phyloP scores from a whole-genome alignment of 176 grass and related monocot genomes.

The Poa pratensis region DNA sequence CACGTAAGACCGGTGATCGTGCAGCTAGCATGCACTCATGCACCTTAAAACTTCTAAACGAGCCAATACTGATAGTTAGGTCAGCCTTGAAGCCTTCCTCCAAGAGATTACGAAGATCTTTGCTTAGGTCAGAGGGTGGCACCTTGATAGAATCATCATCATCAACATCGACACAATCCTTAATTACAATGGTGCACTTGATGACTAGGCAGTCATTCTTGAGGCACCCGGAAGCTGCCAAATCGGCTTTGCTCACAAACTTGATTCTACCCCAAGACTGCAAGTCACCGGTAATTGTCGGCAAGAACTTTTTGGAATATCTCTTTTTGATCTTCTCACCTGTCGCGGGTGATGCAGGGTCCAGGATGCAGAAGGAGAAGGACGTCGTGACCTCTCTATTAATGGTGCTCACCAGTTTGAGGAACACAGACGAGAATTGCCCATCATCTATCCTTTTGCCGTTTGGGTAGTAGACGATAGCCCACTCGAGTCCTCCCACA shows the following conservation, averaged over 20 bases:
- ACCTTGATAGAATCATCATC: too few species aligned
- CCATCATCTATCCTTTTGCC: not conserved
- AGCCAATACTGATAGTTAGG: too few species aligned
- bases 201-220: not conserved
- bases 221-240: not conserved
- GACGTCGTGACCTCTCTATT: not conserved
- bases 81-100: too few species aligned
- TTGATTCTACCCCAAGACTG: not conserved
- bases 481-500: not conserved
- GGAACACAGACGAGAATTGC: not conserved
- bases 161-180: too few species aligned
- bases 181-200: too few species aligned
- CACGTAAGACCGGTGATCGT: not conserved
- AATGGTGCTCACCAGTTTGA: not conserved
- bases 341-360: not conserved
- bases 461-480: not conserved
- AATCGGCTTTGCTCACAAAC: not conserved
- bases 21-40: too few species aligned
- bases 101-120: too few species aligned
- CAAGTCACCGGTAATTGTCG: too few species aligned
- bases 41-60: too few species aligned
- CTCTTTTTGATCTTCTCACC: not conserved
- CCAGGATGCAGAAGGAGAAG: not conserved
- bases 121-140: too few species aligned
- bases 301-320: not conserved